phyloP scores from a whole-genome alignment of 208 protist species.

The Acanthamoeba sp. region DNA sequence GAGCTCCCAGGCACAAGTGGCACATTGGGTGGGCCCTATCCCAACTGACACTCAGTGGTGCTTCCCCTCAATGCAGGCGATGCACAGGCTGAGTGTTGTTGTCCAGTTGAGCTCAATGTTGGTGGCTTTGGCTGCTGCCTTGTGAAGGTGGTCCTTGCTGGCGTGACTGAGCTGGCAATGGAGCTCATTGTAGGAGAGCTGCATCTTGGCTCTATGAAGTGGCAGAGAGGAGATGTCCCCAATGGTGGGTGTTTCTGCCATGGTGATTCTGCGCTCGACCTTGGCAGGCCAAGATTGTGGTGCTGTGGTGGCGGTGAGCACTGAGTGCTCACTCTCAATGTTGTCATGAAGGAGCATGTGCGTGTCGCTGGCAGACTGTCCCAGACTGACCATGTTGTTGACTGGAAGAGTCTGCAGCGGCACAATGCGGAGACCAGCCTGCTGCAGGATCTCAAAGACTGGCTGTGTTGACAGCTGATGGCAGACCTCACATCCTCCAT shows the following conservation, averaged over 20 bases:
- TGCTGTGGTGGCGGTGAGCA: too few relatives aligned
- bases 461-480: background rate
- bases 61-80: background rate
- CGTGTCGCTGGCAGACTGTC: background rate
- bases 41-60: background rate
- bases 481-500: background rate
- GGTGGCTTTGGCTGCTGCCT: background rate
- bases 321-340: too few relatives aligned
- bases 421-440: background rate
- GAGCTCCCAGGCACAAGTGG: too few relatives aligned
- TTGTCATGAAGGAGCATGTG: background rate
- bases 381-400: background rate
- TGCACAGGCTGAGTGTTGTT: background rate
- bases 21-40: background rate
- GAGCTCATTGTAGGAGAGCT: background rate
- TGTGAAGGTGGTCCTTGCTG: background rate
- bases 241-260: background rate
- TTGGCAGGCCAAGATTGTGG: too few relatives aligned
- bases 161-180: background rate
- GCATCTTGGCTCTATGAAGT: background rate
- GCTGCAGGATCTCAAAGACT: background rate
- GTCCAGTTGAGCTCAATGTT: background rate
- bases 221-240: too few relatives aligned
- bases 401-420: too few relatives aligned
- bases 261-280: too few relatives aligned